Percentiles rank a stretch among this genome's conserved stretches.
These are phyloP conservation scores for Dictyostelium discoideum DNA, from an alignment of 78 protist species.

Conservation along the genomic window DNA sequence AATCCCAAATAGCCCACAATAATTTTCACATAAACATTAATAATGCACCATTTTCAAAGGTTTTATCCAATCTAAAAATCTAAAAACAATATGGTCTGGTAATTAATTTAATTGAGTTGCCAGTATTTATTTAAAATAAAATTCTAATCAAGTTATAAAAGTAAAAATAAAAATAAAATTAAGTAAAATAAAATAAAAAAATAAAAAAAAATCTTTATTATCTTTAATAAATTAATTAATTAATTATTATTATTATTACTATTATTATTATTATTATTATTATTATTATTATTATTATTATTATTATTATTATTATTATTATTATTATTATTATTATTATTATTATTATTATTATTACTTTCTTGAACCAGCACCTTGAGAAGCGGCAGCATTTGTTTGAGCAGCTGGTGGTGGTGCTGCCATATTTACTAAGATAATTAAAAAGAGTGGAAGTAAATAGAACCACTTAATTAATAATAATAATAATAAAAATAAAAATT, in stretches of 20 bases:
- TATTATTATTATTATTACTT: neutral
- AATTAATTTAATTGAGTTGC: no score
- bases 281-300: neutral
- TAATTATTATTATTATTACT: neutral
- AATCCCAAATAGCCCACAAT: neutral
- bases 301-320: neutral
- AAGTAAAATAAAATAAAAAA: no score
- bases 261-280: neutral
- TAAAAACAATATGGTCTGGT: no score
- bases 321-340: neutral
- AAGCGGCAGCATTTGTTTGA: neutral
- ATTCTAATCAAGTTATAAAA: no score
- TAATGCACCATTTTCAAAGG: no score
- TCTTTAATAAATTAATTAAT: no score
- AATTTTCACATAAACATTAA: no score
- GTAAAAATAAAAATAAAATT: no score
- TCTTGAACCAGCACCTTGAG: neutral
- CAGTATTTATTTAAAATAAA: no score
- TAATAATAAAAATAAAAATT: neutral
- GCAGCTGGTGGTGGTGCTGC: neutral
- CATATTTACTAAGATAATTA: neutral
- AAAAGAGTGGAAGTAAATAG: conserved; percentile 7
- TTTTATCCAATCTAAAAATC: no score
- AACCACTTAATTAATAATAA: neutral
- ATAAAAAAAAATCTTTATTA: no score